These are phyloP conservation scores for Acanthamoeba lenticulata DNA, from an alignment of 208 protist species.

Conservation along the genomic window DNA sequence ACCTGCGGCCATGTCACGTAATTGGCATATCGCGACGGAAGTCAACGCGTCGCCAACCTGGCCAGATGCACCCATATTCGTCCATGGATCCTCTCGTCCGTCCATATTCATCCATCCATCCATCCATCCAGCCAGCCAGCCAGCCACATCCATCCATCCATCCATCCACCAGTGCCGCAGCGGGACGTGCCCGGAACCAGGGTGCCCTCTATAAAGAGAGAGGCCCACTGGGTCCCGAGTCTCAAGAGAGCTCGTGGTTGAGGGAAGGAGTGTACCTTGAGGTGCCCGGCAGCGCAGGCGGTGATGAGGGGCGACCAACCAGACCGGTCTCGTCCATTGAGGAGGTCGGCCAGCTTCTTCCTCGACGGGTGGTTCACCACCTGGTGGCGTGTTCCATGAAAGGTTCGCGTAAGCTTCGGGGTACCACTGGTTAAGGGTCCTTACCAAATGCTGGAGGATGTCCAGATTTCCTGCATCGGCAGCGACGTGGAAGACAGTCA, in stretches of 20 bases:
- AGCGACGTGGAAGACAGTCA: background rate
- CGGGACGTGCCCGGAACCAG: no score
- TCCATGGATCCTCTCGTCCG: no score
- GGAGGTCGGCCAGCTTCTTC: background rate
- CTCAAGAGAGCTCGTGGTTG: no score
- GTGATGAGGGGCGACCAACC: conserved; percentile 18
- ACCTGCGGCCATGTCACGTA: background rate
- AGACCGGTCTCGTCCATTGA: background rate
- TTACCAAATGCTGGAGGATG: background rate
- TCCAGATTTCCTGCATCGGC: background rate
- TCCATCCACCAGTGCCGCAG: no score
- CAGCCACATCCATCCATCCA: no score
- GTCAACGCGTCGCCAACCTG: no score
- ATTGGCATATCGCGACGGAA: no score
- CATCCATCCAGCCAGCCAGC: no score
- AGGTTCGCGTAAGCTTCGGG: background rate
- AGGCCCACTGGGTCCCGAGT: no score
- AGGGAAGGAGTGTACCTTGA: background rate
- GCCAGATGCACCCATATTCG: no score
- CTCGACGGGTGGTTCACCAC: background rate
- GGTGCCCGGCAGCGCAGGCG: background rate
- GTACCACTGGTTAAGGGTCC: background rate
- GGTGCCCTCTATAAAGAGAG: no score
- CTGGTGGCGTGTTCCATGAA: background rate
- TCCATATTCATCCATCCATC: no score